Base-by-base conservation (phyloP, 2,329 filamentous ascomycete species). In the Colletotrichum tabaci region DNA sequence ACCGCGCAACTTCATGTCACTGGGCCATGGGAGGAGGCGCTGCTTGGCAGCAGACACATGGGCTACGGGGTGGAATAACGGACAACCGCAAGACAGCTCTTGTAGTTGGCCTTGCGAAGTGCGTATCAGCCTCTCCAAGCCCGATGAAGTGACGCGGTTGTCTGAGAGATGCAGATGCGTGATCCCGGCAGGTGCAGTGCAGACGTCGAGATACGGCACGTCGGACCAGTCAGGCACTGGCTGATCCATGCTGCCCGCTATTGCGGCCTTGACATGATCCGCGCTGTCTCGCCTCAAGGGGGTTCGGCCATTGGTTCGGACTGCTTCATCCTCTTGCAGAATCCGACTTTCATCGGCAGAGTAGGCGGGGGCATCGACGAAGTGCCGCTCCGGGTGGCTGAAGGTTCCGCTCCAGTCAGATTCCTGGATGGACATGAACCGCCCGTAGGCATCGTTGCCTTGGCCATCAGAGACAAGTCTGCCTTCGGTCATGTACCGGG, bases 121-220 rank as follows among this genome's bases (percentile, higher is more conserved):
- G 18, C 80, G 79, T 1, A 91, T 76, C 4, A 90, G 73, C 18
- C 76, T 80, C 52, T 82, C 79, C 2, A 90, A 63, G 0, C 84
- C 86, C 1, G 78, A 66, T 0, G 82, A 77, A 0, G 87, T 86
- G 49, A 91, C 76, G 1, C 76, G 75, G 67, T 88, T 91, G 44
- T 81, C 80, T 38, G 87, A 87, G 13, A 92, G 72, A 60, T 85
- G 83, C 18, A 92, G 77, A 73, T 91, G 89, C 0, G 89, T 90
- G 56, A 91, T 75, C 3, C 83, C 84, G 2, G 75, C 68, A 3
- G 76, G 74, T 16, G 68, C 61, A 13, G 68, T 57, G 26, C 78
- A 80, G 2, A 81, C 71, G 30, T 76, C 76, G 6, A 76, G 73
- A 18, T 74, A 66, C 8, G 73, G 63, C 38, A 74, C 56, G 40